Evolutionary conservation across 441 rosid genomes (phyloP).

Genomic region (Euphorbia schlechtendalii): DNA sequence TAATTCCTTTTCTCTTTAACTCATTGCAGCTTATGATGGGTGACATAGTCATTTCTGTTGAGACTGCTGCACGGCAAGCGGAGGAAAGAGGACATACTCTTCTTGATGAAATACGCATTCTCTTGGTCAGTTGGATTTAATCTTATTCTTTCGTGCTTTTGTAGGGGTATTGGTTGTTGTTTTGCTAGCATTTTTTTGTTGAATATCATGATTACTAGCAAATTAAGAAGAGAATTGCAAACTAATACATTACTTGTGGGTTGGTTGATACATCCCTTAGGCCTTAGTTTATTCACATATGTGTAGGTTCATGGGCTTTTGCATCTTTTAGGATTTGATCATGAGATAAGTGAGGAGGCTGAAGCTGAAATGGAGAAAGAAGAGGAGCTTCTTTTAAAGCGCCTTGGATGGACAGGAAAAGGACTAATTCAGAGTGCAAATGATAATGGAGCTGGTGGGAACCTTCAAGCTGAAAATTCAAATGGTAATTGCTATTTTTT

Average conservation of each 20-base stretch:
- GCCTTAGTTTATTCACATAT: constrained; percentile 6
- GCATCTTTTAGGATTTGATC: constrained; percentile 92
- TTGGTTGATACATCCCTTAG: background rate
- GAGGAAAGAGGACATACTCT: constrained; percentile 82
- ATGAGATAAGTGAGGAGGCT: constrained; percentile 84
- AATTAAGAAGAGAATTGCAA: constrained; percentile 2
- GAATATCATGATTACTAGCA: background rate
- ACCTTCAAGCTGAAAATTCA: constrained; percentile 32
- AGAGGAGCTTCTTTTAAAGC: constrained; percentile 62
- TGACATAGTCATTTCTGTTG: constrained; percentile 84
- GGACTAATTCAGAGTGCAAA: constrained; percentile 82
- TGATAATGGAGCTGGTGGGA: constrained; percentile 36
- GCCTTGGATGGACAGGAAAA: constrained; percentile 93
- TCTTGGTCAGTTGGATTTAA: constrained; percentile 41
- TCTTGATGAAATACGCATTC: constrained; percentile 84
- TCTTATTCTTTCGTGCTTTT: constrained; percentile 7
- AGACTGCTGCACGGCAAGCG: constrained; percentile 87
- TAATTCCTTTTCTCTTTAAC: constrained; percentile 5
- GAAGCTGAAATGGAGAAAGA: constrained; percentile 93
- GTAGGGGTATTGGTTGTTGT: background rate
- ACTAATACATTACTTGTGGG: background rate
- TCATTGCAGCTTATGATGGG: constrained; percentile 82
- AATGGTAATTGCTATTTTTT: constrained; percentile 45
- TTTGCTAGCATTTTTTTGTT: background rate
- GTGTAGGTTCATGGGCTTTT: constrained; percentile 86